Percentiles rank a stretch among this genome's conserved stretches.
These are phyloP conservation scores for Mycena leptocephala DNA, from an alignment of 768 basidiomycete species.

Conservation along the genomic window DNA sequence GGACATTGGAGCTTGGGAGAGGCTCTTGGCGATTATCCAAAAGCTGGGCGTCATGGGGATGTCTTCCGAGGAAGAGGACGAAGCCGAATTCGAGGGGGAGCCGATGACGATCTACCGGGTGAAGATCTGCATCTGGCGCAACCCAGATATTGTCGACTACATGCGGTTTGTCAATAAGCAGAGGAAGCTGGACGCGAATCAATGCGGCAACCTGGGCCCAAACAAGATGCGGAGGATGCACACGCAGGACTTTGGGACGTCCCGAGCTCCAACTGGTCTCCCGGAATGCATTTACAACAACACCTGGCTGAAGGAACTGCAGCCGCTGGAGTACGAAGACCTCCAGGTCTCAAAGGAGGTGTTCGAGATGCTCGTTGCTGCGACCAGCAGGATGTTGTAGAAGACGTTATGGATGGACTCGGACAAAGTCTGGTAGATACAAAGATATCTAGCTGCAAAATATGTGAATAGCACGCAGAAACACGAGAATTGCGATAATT, in stretches of 20 bases:
- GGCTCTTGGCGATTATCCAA: background rate
- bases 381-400: too few species aligned
- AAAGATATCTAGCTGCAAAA: too few species aligned
- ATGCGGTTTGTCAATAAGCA: conserved; percentile 6
- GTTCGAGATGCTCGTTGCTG: conserved; percentile 9
- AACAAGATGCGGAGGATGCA: background rate
- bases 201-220: background rate
- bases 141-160: background rate
- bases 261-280: conserved; percentile 8
- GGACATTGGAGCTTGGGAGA: conserved; percentile 10
- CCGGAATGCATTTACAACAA: conserved; percentile 3
- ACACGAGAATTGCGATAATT: too few species aligned
- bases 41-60: background rate
- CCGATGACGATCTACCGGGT: background rate
- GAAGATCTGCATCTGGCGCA: conserved; percentile 16
- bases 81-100: background rate
- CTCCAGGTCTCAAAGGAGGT: conserved; percentile 4
- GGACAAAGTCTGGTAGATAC: too few species aligned
- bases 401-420: too few species aligned
- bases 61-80: conserved; percentile 21
- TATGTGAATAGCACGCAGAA: too few species aligned
- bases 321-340: background rate
- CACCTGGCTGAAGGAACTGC: background rate
- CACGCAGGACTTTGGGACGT: background rate
- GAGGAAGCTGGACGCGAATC: background rate